phyloP scores from a whole-genome alignment of 805 yeast genomes.

The Candida boidinii region DNA sequence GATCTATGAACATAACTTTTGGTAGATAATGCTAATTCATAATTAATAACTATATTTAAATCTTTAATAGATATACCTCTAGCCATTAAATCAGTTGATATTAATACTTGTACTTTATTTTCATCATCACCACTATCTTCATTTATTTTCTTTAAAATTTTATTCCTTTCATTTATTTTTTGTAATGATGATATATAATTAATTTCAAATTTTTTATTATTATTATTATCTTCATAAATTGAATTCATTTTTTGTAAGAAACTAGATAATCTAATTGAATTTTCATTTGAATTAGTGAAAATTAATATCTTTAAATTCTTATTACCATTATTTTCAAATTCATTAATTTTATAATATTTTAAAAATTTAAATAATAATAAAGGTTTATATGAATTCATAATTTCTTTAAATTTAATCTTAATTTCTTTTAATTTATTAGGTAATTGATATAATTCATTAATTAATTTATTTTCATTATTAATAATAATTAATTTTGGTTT shows the following conservation, averaged over 20 bases:
- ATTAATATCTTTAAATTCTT: too few species aligned
- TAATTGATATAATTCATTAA: slow-evolving; percentile 50
- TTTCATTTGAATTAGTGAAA: slow-evolving; percentile 75
- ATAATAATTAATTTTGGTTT: slow-evolving; percentile 72
- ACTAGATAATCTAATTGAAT: slow-evolving; percentile 71
- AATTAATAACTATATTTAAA: slow-evolving; percentile 72
- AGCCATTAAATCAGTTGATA: slow-evolving; percentile 88
- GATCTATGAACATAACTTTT: slow-evolving; percentile 93
- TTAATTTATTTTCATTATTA: slow-evolving; percentile 37
- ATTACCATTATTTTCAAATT: slow-evolving; percentile 28
- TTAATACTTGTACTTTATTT: slow-evolving; percentile 29
- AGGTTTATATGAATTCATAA: slow-evolving; percentile 54
- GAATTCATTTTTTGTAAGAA: slow-evolving; percentile 38
- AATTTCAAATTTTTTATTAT: slow-evolving; percentile 13
- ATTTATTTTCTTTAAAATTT: slow-evolving; percentile 52
- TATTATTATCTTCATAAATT: slow-evolving; percentile 8
- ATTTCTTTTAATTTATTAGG: slow-evolving; percentile 40
- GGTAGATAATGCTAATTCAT: slow-evolving; percentile 81
- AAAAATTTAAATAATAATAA: slow-evolving; percentile 56
- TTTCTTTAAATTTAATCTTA: slow-evolving; percentile 19
- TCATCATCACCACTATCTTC: slow-evolving; percentile 32
- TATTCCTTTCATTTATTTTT: slow-evolving; percentile 42
- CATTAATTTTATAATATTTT: slow-evolving; percentile 18
- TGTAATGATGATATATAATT: slow-evolving; percentile 53
- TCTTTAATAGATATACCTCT: slow-evolving; percentile 83